Evolutionary conservation across 495 filamentous ascomycete genomes (phyloP).

Genomic region (Podospora bellae-mahoneyi): DNA sequence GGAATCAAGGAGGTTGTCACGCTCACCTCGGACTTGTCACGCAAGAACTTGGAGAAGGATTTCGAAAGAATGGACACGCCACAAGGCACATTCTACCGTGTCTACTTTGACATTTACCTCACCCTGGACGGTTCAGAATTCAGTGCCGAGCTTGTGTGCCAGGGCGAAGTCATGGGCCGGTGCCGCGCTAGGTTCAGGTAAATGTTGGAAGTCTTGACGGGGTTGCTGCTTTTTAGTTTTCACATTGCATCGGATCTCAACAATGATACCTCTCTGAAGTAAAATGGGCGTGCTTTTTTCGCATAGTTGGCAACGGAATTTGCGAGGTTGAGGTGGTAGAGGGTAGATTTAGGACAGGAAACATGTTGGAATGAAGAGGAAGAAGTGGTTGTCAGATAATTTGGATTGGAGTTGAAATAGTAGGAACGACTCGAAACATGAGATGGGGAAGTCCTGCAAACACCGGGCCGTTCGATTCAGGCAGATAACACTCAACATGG

Average conservation of each 20-base stretch:
- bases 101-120: slow-evolving; percentile 77
- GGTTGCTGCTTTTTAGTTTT: slow-evolving; percentile 25
- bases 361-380: neutral
- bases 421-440: neutral
- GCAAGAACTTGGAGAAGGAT: slow-evolving; percentile 98
- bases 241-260: slow-evolving; percentile 31
- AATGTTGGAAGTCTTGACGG: slow-evolving; percentile 22
- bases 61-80: slow-evolving; percentile 99
- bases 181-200: slow-evolving; percentile 82
- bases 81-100: slow-evolving; percentile 95
- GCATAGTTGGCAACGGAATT: slow-evolving; percentile 17
- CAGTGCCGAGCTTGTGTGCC: slow-evolving; percentile 95
- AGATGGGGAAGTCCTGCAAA: neutral
- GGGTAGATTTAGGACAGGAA: neutral
- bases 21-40: slow-evolving; percentile 90
- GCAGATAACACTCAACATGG: neutral
- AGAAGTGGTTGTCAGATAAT: neutral
- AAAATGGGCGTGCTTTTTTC: slow-evolving; percentile 21
- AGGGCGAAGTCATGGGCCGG: slow-evolving; percentile 97
- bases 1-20: slow-evolving; percentile 99
- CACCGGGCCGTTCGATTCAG: neutral
- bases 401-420: neutral
- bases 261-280: slow-evolving; percentile 38
- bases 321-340: neutral
- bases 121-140: slow-evolving; percentile 97